These are phyloP conservation scores for Gliomastix tumulicola DNA, from an alignment of 2,329 filamentous ascomycete species.

Conservation along the genomic window DNA sequence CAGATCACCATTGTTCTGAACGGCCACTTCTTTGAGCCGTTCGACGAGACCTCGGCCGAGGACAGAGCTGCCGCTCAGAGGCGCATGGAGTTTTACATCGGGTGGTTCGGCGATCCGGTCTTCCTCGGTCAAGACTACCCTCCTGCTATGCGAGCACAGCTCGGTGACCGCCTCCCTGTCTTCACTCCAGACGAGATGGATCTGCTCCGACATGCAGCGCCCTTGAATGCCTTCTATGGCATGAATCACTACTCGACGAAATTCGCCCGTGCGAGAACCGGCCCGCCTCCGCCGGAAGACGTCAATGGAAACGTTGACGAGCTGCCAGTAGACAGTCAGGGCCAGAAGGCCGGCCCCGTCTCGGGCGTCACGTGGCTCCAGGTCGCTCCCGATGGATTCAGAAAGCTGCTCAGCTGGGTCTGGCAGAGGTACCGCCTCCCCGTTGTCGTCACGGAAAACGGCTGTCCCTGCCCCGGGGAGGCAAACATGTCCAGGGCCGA, in stretches of 20 bases:
- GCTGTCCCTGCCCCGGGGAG: constrained; percentile 76
- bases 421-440: constrained; percentile 11
- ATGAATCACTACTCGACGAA: constrained; percentile 93
- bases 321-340: constrained; percentile 10
- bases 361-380: constrained; percentile 4
- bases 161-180: constrained; percentile 67
- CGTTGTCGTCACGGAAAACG: constrained; percentile 86
- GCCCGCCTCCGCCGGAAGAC: constrained; percentile 26
- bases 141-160: constrained; percentile 73
- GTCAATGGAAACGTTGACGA: background rate
- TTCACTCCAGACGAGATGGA: constrained; percentile 67
- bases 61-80: constrained; percentile 72
- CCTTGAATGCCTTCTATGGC: constrained; percentile 90
- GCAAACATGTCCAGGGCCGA: constrained; percentile 56
- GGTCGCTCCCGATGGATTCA: constrained; percentile 2
- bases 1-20: constrained; percentile 86
- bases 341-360: constrained; percentile 6
- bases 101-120: constrained; percentile 83
- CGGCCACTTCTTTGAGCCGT: constrained; percentile 76
- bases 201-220: constrained; percentile 50
- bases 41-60: constrained; percentile 58
- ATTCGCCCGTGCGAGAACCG: constrained; percentile 68
- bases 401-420: constrained; percentile 12
- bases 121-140: constrained; percentile 77
- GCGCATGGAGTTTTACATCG: constrained; percentile 81